phyloP scores from a whole-genome alignment of 495 filamentous ascomycete genomes.

The Penicillium lividum region DNA sequence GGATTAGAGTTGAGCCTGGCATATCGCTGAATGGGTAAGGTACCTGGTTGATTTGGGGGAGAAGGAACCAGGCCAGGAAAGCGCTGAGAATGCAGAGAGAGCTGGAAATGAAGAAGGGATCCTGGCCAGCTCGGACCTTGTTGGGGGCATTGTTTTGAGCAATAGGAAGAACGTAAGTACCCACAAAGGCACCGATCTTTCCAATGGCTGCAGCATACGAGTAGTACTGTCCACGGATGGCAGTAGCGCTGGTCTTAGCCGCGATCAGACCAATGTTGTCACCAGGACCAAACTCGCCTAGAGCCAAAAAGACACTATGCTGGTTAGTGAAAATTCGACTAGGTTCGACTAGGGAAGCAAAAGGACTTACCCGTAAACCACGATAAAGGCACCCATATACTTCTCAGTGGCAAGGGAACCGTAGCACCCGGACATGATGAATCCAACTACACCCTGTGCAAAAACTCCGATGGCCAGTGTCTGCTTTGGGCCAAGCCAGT shows the following conservation, averaged over 20 bases:
- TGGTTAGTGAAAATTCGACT: neutral
- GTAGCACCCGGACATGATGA: conserved; percentile 83
- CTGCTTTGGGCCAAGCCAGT: conserved; percentile 73
- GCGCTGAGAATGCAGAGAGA: conserved; percentile 64
- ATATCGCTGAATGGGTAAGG: neutral
- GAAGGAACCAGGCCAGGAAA: conserved; percentile 54
- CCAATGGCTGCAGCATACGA: conserved; percentile 81
- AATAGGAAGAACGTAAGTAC: conserved; percentile 76
- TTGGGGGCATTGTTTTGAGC: conserved; percentile 67
- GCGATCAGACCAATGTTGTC: conserved; percentile 90
- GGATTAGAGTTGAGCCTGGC: neutral
- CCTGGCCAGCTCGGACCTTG: conserved; percentile 62
- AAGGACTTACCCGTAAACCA: conserved; percentile 60
- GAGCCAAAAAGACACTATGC: conserved; percentile 71
- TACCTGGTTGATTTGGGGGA: conserved; percentile 69
- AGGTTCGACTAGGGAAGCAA: neutral
- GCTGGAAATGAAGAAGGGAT: conserved; percentile 77
- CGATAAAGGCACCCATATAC: conserved; percentile 74
- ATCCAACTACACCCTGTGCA: conserved; percentile 75
- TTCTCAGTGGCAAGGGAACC: conserved; percentile 56
- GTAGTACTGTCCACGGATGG: conserved; percentile 88
- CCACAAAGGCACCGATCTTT: conserved; percentile 91
- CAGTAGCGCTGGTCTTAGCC: conserved; percentile 83
- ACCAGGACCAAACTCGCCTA: conserved; percentile 85
- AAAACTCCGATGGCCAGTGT: conserved; percentile 67